phyloP scores from a whole-genome alignment of 164 flowering plant species.

The Sextonia rubra region DNA sequence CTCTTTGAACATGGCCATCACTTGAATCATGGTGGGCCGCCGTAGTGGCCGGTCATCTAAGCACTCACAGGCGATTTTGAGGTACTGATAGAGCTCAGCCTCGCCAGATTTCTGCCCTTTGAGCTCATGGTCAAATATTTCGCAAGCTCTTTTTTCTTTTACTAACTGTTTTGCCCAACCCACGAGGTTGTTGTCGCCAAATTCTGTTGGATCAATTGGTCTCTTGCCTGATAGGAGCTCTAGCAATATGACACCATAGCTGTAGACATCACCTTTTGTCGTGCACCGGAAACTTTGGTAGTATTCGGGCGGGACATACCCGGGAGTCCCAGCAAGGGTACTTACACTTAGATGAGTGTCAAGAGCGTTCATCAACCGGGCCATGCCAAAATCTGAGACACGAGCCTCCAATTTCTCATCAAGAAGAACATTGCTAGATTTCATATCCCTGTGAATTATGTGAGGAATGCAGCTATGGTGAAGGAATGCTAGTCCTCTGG shows the following conservation, averaged over 20 bases:
- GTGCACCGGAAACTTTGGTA: conserved; percentile 85
- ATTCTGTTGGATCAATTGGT: conserved; percentile 65
- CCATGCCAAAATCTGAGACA: conserved; percentile 97
- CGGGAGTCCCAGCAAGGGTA: conserved; percentile 86
- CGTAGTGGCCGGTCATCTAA: conserved; percentile 71
- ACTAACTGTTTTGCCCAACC: conserved; percentile 87
- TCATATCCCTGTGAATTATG: conserved; percentile 85
- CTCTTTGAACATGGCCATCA: conserved; percentile 89
- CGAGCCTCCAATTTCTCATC: conserved; percentile 79
- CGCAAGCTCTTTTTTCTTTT: conserved; percentile 44
- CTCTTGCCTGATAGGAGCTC: conserved; percentile 82
- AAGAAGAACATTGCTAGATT: conserved; percentile 75
- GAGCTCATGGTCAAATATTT: conserved; percentile 64
- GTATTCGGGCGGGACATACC: conserved; percentile 86
- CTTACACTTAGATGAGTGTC: conserved; percentile 91
- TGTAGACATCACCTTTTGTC: conserved; percentile 79
- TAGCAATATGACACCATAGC: conserved; percentile 67
- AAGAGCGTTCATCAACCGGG: conserved; percentile 69
- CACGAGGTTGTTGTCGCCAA: conserved; percentile 87
- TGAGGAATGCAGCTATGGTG: conserved; percentile 96
- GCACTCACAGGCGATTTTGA: conserved; percentile 71
- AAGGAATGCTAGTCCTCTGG: conserved; percentile 88
- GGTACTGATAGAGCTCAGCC: conserved; percentile 59
- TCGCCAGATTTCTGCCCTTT: conserved; percentile 33
- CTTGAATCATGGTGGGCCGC: conserved; percentile 95